A percentile compares a stretch with the other conserved stretches of the same genome.
phyloP scores from a whole-genome alignment of 139 green algal genomes.

The Ulvella scutata region DNA sequence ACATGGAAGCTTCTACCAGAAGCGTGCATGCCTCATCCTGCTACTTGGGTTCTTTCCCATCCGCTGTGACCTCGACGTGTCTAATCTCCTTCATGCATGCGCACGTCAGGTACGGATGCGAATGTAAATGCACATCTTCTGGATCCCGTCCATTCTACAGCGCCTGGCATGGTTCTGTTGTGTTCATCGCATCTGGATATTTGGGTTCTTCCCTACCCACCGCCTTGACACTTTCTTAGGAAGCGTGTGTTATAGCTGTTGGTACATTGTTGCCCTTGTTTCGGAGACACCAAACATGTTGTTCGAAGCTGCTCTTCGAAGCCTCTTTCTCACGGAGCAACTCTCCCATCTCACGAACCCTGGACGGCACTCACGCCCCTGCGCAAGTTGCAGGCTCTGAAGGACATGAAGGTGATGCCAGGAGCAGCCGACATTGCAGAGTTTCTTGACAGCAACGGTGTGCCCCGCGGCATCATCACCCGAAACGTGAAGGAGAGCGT shows the following conservation, averaged over 20 bases:
- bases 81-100: too few species aligned
- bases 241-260: not conserved
- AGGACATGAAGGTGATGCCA: slow-evolving; percentile 61
- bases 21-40: too few species aligned
- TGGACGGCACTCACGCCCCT: too few species aligned
- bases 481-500: slow-evolving; percentile 35
- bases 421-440: slow-evolving; percentile 41
- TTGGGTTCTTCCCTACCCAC: not conserved
- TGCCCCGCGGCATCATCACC: slow-evolving; percentile 54
- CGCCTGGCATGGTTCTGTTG: too few species aligned
- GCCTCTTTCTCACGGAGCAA: not conserved
- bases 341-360: not conserved
- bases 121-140: too few species aligned
- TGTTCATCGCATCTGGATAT: too few species aligned
- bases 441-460: slow-evolving; percentile 25
- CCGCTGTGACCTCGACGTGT: too few species aligned
- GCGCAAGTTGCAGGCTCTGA: slow-evolving; percentile 43
- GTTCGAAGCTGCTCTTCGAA: not conserved
- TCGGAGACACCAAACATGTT: not conserved
- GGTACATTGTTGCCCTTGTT: not conserved
- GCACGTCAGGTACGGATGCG: too few species aligned
- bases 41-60: too few species aligned
- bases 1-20: too few species aligned
- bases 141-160: too few species aligned
- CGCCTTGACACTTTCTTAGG: not conserved